Evolutionary conservation across 495 filamentous ascomycete species (phyloP), one percentile per base, ranked within the genome.

Genomic region (Mytilinidion resinicola): DNA sequence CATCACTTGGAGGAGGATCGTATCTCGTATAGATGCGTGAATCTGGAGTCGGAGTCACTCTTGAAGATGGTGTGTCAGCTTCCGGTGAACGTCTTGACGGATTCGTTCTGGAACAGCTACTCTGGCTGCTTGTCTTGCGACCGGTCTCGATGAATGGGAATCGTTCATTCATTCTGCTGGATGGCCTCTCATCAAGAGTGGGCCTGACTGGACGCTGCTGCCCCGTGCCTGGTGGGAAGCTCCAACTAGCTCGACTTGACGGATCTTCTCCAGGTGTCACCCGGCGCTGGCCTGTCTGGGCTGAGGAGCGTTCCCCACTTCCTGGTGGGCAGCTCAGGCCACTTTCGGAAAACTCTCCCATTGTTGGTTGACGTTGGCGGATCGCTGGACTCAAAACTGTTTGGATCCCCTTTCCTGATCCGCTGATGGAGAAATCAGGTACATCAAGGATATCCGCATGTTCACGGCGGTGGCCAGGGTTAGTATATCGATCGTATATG

Each of bases 121-220:
- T 49, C 21, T 49, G 46, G 17, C 30, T 61, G 38, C 53, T 61
- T 52, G 59, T 56, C 33, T 64, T 57, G 3, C 69, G 59, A 11
- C 61, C 48, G 4, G 53, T 63, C 1, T 68, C 55, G 12, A 72
- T 59, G 39, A 65, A 60, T 9, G 70, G 70, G 54, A 64, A 72
- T 9, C 65, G 65, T 11, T 71, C 69, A 51, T 72, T 72, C 70
- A 72, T 72, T 12, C 44, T 34, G 19, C 48, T 50, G 17, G 62
- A 53, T 51, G 47, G 39, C 9, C n/a, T 36, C 9, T 49, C 34
- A 3, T 17, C 30, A 11, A 36, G 37, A 5, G 20, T 25, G 17
- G 21, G 48, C 10, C 52, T 52, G 25, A 37, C 38, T 39, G n/a
- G 49, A 50, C 17, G 57, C 25, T 30, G 25, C 25, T 30, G 25